Base-by-base conservation (phyloP, 2,329 filamentous ascomycete species). In the Colletotrichum tropicicola region DNA sequence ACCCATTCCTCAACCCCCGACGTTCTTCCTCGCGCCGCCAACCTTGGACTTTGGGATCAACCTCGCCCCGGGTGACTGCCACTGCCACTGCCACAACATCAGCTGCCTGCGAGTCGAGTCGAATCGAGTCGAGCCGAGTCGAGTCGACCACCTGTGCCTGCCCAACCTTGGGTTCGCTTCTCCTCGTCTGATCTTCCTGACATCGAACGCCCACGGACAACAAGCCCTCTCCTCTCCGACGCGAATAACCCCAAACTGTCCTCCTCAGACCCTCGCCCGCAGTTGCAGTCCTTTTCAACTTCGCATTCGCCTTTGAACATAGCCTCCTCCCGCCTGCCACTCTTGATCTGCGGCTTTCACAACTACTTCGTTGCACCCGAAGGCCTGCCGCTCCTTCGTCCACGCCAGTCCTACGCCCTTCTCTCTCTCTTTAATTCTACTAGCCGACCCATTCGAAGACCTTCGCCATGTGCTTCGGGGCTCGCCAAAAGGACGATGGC, bases 401-500 rank as follows among this genome's bases (percentile, higher is more conserved):
- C n/a, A n/a, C n/a, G n/a, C n/a, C 30, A 15, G n/a, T 32, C 12
- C n/a, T n/a, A 39, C 56, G 23, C n/a, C 30, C 25, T 32, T 32
- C 17, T 45, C 6, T 10, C 19, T 35, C 39, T 37, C 45, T 43
- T 37, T 59, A 23, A 15, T 25, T 41, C 27, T n/a, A n/a, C 32
- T 35, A 44, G 57, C 28, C 58, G 30, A 51, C 35, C 43, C 13
- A 52, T 37, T 28, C 28, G 32, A 32, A 35, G 32, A 35, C 57
- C 10, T 35, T 52, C 73, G 82, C 68, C 64, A 91, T 91, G 89
- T 91, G 89, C 77, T 91, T 91, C 76, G 87, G 88, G 67, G 78
- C 80, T 68, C 82, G 86, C 70, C 81, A 83, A 61, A 83, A 82
- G 70, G 78, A 78, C 67, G 81, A 83, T 71, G 82, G 80, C 71